Base-by-base conservation (phyloP, 2,329 filamentous ascomycete genomes). In the Coleophoma cylindrospora region DNA sequence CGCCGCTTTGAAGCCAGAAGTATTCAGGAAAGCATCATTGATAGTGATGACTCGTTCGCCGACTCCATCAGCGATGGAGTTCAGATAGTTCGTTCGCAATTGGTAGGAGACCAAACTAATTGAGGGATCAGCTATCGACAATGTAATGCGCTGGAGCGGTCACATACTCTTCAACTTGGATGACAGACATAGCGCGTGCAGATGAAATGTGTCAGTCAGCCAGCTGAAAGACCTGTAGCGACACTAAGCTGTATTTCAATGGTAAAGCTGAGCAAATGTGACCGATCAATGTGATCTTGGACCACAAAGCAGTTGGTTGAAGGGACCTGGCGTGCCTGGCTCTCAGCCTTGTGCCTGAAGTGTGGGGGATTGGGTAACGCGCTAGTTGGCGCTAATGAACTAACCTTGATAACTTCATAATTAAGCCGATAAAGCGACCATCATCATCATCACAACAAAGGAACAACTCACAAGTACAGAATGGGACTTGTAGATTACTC, bases 21-120 rank as follows among this genome's bases (percentile, higher is more conserved):
- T 87, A 65, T 90, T 91, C 55, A 94, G 75, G 62, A 91, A 86
- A 56, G 78, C 77, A 63, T 90, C 84, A 68, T 92, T 89, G 54
- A 95, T 79, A 37, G 84, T 89, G 65, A 95, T 89, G 38, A 94
- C 77, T 17, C 89, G 84, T 67, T 95, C 89, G 57, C 89, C 89
- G 8, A 94, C 87, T 54, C 89, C 89, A 65, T 95, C 89, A 57
- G 87, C 86, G 57, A 91, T 84, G 55, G 89, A 82, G 57, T 84
- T 83, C 34, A 95, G 81, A 64, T 94, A 94, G 61, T 85, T 85
- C 36, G 86, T 86, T 47, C 89, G 86, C 50, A 95, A 75, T 67
- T 91, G 87, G 71, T 92, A 92, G 50, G 89, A 81, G 41, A 91
- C 86, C 67, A 94, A 84, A 66, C 87, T 91, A 61, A 46, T 15